A percentile compares a stretch with the other conserved stretches of the same genome.
phyloP scores from a whole-genome alignment of 148 eudicot species.

The Nepenthes mirabilis region DNA sequence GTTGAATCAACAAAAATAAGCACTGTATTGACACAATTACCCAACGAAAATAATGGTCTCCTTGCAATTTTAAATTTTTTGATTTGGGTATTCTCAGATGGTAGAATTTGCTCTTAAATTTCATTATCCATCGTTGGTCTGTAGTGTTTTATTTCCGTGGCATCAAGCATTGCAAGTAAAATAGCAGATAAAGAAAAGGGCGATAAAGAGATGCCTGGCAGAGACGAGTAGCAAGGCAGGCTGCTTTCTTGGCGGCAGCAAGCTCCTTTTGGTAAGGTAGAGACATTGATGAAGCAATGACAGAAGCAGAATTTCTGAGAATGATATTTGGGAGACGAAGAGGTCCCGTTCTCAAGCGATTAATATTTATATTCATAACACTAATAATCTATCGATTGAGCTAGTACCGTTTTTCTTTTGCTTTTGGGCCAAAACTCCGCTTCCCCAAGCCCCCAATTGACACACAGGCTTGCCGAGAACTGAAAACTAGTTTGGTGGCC shows the following conservation, averaged over 20 bases:
- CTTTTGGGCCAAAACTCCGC: no score
- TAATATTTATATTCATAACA: constrained; percentile 5
- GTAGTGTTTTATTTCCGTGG: constrained; percentile 24
- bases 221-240: not conserved
- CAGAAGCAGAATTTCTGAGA: not conserved
- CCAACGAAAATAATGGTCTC: no score
- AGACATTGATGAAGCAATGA: not conserved
- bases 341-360: constrained; percentile 8
- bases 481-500: no score
- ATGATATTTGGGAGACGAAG: not conserved
- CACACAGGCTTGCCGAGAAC: no score
- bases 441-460: no score
- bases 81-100: no score
- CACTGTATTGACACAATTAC: no score
- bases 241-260: not conserved
- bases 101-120: no score
- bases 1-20: no score
- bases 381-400: no score
- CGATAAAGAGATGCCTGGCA: not conserved
- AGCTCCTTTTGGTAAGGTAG: not conserved
- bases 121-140: constrained; percentile 45
- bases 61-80: no score
- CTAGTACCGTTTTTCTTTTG: no score
- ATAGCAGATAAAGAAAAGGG: not conserved
- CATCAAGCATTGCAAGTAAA: constrained; percentile 13